Conservation (phyloP, 2,329 filamentous ascomycete species). For the Cladosporium phlei region DNA sequence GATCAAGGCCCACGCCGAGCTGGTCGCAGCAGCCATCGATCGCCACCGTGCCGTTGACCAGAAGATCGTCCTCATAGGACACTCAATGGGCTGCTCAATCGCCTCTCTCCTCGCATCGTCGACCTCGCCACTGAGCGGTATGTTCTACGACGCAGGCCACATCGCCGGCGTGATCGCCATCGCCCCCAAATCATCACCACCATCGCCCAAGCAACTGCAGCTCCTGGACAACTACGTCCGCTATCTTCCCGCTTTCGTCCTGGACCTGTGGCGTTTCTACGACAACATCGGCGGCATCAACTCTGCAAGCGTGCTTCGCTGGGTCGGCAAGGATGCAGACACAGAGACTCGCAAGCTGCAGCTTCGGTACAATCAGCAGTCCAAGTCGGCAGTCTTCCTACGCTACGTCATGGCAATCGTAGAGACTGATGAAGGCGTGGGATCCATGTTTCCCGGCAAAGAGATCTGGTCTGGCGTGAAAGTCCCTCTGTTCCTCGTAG, state of each 20-base stretch:
- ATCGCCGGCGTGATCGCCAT: constrained; percentile 75
- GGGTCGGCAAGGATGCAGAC: constrained; percentile 65
- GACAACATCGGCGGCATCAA: constrained; percentile 73
- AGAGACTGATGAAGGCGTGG: constrained; percentile 13
- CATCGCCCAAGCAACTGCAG: constrained; percentile 1
- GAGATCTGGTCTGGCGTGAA: constrained; percentile 68
- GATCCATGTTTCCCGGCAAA: constrained; percentile 59
- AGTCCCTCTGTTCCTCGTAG: constrained; percentile 72
- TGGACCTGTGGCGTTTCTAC: constrained; percentile 71
- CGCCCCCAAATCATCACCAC: constrained; percentile 67
- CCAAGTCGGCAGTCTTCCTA: constrained; percentile 73
- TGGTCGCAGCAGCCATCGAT: constrained; percentile 71
- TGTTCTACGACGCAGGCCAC: constrained; percentile 50
- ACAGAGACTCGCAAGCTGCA: constrained; percentile 63
- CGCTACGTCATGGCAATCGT: constrained; percentile 68
- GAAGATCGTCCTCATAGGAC: constrained; percentile 73
- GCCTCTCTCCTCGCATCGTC: constrained; percentile 65
- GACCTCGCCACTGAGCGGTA: constrained; percentile 48
- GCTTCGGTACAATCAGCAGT: constrained; percentile 74
- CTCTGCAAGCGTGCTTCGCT: constrained; percentile 73
- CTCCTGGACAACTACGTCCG: neutral
- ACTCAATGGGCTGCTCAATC: constrained; percentile 85
- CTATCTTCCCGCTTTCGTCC: constrained; percentile 65
- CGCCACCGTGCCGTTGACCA: constrained; percentile 67
- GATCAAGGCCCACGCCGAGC: constrained; percentile 66